These are phyloP conservation scores for Poa annua DNA, from an alignment of 176 grass and related monocot species.

Conservation along the genomic window DNA sequence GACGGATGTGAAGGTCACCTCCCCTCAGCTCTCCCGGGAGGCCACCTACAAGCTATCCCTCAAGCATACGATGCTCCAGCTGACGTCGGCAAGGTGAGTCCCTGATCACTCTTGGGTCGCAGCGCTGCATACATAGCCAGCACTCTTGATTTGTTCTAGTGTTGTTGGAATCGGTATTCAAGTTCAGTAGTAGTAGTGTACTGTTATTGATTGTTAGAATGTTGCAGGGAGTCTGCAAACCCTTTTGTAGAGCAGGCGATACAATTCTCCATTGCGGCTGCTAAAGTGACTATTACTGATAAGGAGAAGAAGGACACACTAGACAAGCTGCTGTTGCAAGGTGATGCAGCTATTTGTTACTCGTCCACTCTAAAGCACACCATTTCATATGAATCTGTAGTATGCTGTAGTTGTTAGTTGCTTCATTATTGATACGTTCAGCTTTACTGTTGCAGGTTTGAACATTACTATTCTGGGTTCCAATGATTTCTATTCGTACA, in stretches of 20 bases:
- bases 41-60: conserved; percentile 80
- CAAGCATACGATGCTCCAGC: conserved; percentile 66
- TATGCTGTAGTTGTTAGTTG: neutral
- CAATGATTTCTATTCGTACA: conserved; percentile 98
- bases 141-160: neutral
- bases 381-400: neutral
- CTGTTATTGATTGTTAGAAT: conserved; percentile 4
- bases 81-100: conserved; percentile 69
- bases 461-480: conserved; percentile 80
- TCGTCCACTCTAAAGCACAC: neutral
- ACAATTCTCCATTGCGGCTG: conserved; percentile 74
- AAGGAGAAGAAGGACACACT: conserved; percentile 63
- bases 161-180: neutral
- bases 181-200: neutral
- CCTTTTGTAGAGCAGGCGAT: conserved; percentile 96
- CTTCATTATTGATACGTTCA: conserved; percentile 23
- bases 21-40: conserved; percentile 79
- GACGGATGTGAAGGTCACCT: conserved; percentile 88
- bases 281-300: conserved; percentile 56
- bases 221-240: conserved; percentile 61
- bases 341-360: conserved; percentile 41
- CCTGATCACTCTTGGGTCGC: neutral
- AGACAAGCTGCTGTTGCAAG: conserved; percentile 79
- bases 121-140: no score
- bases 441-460: conserved; percentile 59